Base-by-base conservation (phyloP, 2,329 filamentous ascomycete genomes). In the Nothopassalora personata region DNA sequence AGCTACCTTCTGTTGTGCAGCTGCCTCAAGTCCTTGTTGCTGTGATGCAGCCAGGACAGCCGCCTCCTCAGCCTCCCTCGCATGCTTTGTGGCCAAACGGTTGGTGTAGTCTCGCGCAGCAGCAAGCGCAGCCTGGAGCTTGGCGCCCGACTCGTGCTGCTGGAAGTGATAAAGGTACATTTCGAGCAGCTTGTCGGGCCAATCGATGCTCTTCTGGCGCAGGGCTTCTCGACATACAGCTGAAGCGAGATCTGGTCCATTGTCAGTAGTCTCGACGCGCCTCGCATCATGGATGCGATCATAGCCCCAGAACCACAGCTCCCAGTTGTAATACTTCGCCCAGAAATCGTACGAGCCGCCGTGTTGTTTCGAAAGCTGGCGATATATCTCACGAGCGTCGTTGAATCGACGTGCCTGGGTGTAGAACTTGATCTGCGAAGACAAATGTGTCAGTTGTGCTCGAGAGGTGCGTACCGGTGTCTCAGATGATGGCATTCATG, bases 261-360 rank as follows among this genome's bases (percentile, higher is more conserved):
- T 83, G 49, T 83, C 78, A 18, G 64, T 60, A 7, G 78, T 78
- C 52, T 80, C 79, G 68, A 79, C 77, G 15, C 80, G 80, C 31
- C 75, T 74, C 45, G 73, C 72, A 54, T 81, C 81, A 9, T 77
- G 76, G 52, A 82, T 77, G 2, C 80, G 79, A 59, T 84, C 80
- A 61, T 80, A 82, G 59, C 80, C 79, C 82, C 84, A 86, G n/a
- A 81, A 76, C 59, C 88, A 81, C 81, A 97, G 87, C 75, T 97
- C 94, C 88, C 91, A 97, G 55, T 87, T 81, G 74, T 97, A 97
- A 74, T 91, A 97, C 47, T 87, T 86, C 57, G 92, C 81, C 94
- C 94, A 99, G 72, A 97, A 97, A 67, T 96, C 91, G 70, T 92
- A 91, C 66, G 86, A 92, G 66, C 91, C 84, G 31, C 86, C 86